Conservation (phyloP, 148 eudicot species). For the Chenopodium berlandieri region DNA sequence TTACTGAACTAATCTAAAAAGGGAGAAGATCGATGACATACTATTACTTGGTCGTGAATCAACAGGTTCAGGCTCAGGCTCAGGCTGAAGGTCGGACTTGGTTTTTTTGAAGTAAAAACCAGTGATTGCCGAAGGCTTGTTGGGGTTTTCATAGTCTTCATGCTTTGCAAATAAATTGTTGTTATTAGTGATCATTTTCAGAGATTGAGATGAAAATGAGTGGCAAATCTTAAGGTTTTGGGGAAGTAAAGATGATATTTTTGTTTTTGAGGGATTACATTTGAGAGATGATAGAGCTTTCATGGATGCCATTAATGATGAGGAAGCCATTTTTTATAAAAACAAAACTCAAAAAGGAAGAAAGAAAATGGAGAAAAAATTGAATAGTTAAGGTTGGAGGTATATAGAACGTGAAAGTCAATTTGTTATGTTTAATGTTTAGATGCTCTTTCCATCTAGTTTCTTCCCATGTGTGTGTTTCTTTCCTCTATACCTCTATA, state of each 20-base stretch:
- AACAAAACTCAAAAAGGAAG: background rate
- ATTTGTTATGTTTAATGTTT: background rate
- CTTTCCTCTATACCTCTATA: too few species aligned
- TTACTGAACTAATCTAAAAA: background rate
- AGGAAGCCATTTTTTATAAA: conserved; percentile 10
- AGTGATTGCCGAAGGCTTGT: conserved; percentile 1
- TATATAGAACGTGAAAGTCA: background rate
- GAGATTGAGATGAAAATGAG: conserved; percentile 17
- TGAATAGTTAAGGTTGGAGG: background rate
- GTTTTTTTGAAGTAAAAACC: conserved; percentile 16
- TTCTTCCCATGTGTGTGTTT: background rate
- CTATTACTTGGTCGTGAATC: conserved; percentile 18
- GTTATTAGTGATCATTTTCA: conserved; percentile 14
- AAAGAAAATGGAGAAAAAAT: background rate
- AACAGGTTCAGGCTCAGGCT: background rate
- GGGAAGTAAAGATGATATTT: conserved; percentile 13
- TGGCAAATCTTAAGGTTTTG: background rate
- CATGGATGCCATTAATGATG: conserved; percentile 9
- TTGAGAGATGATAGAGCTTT: conserved; percentile 19
- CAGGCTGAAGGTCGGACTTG: background rate
- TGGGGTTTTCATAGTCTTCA: background rate
- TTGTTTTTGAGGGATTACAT: background rate
- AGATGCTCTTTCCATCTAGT: background rate
- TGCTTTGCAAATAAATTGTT: background rate
- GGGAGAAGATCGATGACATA: background rate